Base-by-base conservation (phyloP, 1,139 yeast genomes). In the Kodamaea plutei region DNA sequence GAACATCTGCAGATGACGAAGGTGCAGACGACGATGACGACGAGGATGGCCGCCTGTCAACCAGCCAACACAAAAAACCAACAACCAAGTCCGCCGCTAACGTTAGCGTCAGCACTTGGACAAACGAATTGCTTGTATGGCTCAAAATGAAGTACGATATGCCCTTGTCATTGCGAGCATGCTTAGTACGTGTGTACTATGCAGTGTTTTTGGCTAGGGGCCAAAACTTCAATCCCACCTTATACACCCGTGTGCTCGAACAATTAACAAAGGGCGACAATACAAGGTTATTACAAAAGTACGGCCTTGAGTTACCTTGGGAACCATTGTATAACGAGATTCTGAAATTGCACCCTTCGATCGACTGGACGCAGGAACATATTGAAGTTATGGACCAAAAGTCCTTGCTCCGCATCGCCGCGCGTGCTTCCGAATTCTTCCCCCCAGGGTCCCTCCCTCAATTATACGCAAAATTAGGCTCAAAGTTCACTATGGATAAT, bases 91-190 rank as follows among this genome's bases (percentile, higher is more conserved):
- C 85, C 0, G 84, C 93, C 1, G 79, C 91, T 0, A 80, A 84
- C 4, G 78, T 84, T 7, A 74, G 81, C 25, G 81, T 85, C 7
- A 72, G 82, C 34, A 85, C 84, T 39, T 89, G 96, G 96, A 84
- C 96, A 0, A 80, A 84, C 36, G 96, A 88, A 52, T 68, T 91
- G 40, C 70, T 79, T 35, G 80, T 84, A 25, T 84, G 96, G 77
- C 58, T 88, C 39, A 74, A 74, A 41, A 80, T 84, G 76, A 87
- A 87, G 52, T 80, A 84, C 47, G 84, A 82, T 33, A 70, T 91
- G 66, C 97, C 98, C 0, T 47, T 87, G 12, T 50, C 65, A 2
- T 60, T 79, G 28, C 69, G 91, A 35, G 66, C 78, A 19, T 64
- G 74, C 3, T 67, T 91, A 31, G 79, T 88, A 1, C 65, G 69